These are phyloP conservation scores for Pascua guehoae DNA, from an alignment of 1,284 basidiomycete species.

Conservation along the genomic window DNA sequence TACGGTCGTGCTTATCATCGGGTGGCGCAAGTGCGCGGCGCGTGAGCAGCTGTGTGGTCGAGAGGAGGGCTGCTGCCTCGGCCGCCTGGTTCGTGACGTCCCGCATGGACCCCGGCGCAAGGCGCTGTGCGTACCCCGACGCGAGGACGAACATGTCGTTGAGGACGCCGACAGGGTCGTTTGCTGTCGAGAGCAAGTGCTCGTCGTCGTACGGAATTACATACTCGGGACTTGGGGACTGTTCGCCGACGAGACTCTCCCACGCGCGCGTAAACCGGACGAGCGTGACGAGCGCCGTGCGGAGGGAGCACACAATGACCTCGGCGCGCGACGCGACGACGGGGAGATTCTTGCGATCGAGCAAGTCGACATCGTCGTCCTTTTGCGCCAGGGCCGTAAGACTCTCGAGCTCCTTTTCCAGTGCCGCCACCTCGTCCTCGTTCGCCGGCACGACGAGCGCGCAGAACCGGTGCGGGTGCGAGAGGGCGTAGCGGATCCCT, in stretches of 20 bases:
- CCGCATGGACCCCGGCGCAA: conserved; percentile 64
- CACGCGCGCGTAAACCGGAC: conserved; percentile 68
- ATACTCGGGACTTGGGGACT: conserved; percentile 53
- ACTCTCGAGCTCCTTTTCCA: conserved; percentile 59
- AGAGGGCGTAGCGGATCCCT: conserved; percentile 81
- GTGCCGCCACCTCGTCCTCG: conserved; percentile 60
- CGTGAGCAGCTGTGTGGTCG: conserved; percentile 48
- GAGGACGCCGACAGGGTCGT: conserved; percentile 46
- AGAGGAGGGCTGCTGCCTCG: conserved; percentile 44
- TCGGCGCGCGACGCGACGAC: conserved; percentile 66
- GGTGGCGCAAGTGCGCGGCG: conserved; percentile 48
- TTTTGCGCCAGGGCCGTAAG: conserved; percentile 43
- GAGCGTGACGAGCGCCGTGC: conserved; percentile 66
- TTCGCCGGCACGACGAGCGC: conserved; percentile 71
- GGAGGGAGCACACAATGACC: conserved; percentile 64
- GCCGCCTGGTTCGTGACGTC: conserved; percentile 22
- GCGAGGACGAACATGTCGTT: conserved; percentile 69
- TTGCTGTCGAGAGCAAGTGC: conserved; percentile 10
- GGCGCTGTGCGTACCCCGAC: background rate
- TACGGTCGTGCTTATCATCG: conserved; percentile 16
- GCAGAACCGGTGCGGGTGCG: conserved; percentile 81
- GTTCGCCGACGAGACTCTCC: conserved; percentile 63
- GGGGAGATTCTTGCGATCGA: conserved; percentile 64
- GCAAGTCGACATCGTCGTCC: conserved; percentile 38
- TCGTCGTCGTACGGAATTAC: conserved; percentile 19